phyloP scores from a whole-genome alignment of 2,329 filamentous ascomycete genomes.

The Lecanicillium sp. region DNA sequence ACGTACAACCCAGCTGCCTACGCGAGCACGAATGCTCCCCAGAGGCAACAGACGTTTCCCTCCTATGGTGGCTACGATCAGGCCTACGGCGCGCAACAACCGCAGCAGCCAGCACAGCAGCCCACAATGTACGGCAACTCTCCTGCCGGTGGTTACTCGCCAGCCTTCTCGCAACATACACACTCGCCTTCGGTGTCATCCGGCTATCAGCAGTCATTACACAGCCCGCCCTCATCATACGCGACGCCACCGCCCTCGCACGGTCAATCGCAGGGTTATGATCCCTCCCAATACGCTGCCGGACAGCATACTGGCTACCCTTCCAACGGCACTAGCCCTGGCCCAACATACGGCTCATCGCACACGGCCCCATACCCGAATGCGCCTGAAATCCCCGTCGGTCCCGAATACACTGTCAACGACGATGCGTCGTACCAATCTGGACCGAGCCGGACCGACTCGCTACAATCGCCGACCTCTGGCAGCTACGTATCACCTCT shows the following conservation, averaged over 20 bases:
- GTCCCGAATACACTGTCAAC: slow-evolving; percentile 38
- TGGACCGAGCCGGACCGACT: slow-evolving; percentile 39
- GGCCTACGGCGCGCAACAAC: slow-evolving; percentile 30
- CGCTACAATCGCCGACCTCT: slow-evolving; percentile 38
- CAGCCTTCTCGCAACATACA: slow-evolving; percentile 17
- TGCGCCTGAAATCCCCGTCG: slow-evolving; percentile 44
- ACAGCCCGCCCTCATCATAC: slow-evolving; percentile 25
- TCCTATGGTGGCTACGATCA: slow-evolving; percentile 39
- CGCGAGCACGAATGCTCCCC: slow-evolving; percentile 37
- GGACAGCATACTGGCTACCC: slow-evolving; percentile 27
- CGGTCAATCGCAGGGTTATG: slow-evolving; percentile 24
- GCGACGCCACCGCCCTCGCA: slow-evolving; percentile 17
- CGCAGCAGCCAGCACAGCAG: too few species aligned
- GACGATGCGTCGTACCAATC: slow-evolving; percentile 39
- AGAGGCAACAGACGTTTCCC: slow-evolving; percentile 43
- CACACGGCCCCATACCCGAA: slow-evolving; percentile 43
- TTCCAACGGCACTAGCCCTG: slow-evolving; percentile 30
- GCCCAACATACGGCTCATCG: slow-evolving; percentile 24
- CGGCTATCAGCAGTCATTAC: slow-evolving; percentile 33
- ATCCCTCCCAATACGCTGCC: slow-evolving; percentile 24
- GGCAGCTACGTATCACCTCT: slow-evolving; percentile 35
- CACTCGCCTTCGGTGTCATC: slow-evolving; percentile 22
- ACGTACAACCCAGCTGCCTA: slow-evolving; percentile 55
- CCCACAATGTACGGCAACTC: slow-evolving; percentile 30
- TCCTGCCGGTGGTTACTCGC: slow-evolving; percentile 26